Evolutionary conservation across 2,329 filamentous ascomycete genomes (phyloP), one percentile per base, ranked within the genome.

Genomic region (Hymenoscyphus linearis): DNA sequence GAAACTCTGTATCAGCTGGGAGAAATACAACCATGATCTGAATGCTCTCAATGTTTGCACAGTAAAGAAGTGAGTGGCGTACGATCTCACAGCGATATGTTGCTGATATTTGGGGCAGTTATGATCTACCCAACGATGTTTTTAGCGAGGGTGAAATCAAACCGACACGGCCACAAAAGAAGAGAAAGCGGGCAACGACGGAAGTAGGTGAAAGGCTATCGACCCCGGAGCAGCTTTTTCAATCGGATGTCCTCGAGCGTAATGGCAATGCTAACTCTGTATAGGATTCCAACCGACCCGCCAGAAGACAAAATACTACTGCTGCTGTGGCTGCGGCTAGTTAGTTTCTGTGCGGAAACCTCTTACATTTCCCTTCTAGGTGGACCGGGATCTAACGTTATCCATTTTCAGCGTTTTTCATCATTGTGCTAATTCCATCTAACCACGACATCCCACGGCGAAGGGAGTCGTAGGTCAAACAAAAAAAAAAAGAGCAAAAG

Each of bases 51-150:
- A 87, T 59, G 86, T 98, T 35, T 67, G 65, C 50, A 67, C 96
- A 72, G 87, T 92, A 56, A 88, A 91, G 75, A 96, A 89, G 93
- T 96, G 81, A 77, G 87, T 78, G 16, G 47, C 40, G 16, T 26
- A 18, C 16, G 37, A 14, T 34, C 57, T 55, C 10, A 26, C 26
- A 52, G 52, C 44, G 16, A 26, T 25, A 16, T 27, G 12, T 26
- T 36, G 31, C 26, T 57, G 57, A 72, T 68, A 71, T 59, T 35
- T 65, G 36, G 31, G 35, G 9, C 70, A 97, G 93, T 76, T 90
- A 90, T 73, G 87, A 92, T 71, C 82, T 99, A 27, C 95, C 95
- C 31, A 87, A 91, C 62, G 93, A 99, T 74, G 86, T 98, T 2
- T 99, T 99, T 73, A 82, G 87, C 55, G 78, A 86, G 26, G 90